Percentiles rank a stretch among this genome's conserved stretches.
These are phyloP conservation scores for Sungouiozyma intestinalis DNA, from an alignment of 805 yeast genomes.

Conservation along the genomic window DNA sequence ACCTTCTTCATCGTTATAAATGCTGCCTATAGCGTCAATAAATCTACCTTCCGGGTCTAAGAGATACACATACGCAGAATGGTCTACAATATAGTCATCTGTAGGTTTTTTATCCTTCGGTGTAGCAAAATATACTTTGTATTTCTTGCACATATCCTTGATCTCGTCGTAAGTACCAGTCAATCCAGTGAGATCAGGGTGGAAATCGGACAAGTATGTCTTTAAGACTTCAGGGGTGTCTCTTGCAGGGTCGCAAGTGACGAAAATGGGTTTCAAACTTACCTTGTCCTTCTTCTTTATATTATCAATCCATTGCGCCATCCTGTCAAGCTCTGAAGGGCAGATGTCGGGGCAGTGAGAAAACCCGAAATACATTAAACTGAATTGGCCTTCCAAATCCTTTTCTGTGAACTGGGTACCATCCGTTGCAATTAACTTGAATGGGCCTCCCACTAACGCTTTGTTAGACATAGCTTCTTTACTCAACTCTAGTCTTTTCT, in stretches of 20 bases:
- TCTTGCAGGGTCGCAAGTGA: constrained; percentile 94
- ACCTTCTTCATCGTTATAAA: constrained; percentile 69
- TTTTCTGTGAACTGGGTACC: constrained; percentile 68
- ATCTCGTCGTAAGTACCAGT: constrained; percentile 86
- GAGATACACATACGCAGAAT: constrained; percentile 88
- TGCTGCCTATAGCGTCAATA: constrained; percentile 89
- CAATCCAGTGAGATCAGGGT: constrained; percentile 76
- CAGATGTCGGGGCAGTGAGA: constrained; percentile 97
- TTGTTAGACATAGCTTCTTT: constrained; percentile 78
- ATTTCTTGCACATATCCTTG: constrained; percentile 73
- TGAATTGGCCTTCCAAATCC: constrained; percentile 66
- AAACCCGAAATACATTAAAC: constrained; percentile 84
- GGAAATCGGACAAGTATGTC: constrained; percentile 78
- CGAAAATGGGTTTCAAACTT: constrained; percentile 72
- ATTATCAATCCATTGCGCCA: constrained; percentile 53
- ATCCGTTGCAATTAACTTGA: constrained; percentile 57
- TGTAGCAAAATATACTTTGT: constrained; percentile 92
- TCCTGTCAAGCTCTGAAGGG: constrained; percentile 91
- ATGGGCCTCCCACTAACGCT: constrained; percentile 76
- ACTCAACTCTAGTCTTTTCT: constrained; percentile 59
- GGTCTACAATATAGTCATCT: constrained; percentile 92
- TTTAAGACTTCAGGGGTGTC: constrained; percentile 79
- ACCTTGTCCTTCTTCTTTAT: constrained; percentile 44
- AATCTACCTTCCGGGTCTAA: constrained; percentile 97
- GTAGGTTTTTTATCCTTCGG: constrained; percentile 89